Percentiles rank a stretch among this genome's conserved stretches.
Conservation (phyloP, 148 eudicot species). For the Amaranthus hypochondriacus region DNA sequence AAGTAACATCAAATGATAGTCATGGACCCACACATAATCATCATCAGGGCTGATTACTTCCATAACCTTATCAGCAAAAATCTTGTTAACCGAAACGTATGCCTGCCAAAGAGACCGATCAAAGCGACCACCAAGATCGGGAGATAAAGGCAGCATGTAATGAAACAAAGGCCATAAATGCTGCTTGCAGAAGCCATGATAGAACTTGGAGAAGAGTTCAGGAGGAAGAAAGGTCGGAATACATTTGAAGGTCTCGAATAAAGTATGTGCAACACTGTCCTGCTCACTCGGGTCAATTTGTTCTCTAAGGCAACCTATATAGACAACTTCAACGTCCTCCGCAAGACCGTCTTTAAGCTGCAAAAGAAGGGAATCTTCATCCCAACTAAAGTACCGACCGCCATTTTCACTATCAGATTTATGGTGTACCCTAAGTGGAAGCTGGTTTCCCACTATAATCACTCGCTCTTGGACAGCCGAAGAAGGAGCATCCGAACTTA, state of each 20-base stretch:
- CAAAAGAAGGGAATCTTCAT: slow-evolving; percentile 77
- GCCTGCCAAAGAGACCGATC: slow-evolving; percentile 80
- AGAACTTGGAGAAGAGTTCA: slow-evolving; percentile 61
- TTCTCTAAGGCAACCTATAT: slow-evolving; percentile 69
- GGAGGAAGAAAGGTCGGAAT: slow-evolving; percentile 79
- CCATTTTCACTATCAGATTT: slow-evolving; percentile 33
- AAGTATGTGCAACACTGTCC: slow-evolving; percentile 66
- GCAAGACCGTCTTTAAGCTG: slow-evolving; percentile 76
- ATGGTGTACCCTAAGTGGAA: slow-evolving; percentile 56
- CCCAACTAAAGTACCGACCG: slow-evolving; percentile 78
- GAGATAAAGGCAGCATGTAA: slow-evolving; percentile 86
- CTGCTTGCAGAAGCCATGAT: slow-evolving; percentile 86
- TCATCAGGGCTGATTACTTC: slow-evolving; percentile 75
- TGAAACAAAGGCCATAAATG: slow-evolving; percentile 88
- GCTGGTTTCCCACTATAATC: slow-evolving; percentile 83
- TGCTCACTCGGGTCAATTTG: slow-evolving; percentile 58
- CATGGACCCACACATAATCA: slow-evolving; percentile 84
- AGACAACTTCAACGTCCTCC: slow-evolving; percentile 68
- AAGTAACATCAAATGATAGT: slow-evolving; percentile 74
- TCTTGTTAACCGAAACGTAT: slow-evolving; percentile 78
- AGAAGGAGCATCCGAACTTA: slow-evolving; percentile 65
- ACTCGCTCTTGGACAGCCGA: slow-evolving; percentile 59
- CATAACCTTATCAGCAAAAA: slow-evolving; percentile 85
- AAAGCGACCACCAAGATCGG: slow-evolving; percentile 80
- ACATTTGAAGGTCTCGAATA: slow-evolving; percentile 73